These are phyloP conservation scores for Plantago ovata DNA, from an alignment of 257 asterid species.

Conservation along the genomic window DNA sequence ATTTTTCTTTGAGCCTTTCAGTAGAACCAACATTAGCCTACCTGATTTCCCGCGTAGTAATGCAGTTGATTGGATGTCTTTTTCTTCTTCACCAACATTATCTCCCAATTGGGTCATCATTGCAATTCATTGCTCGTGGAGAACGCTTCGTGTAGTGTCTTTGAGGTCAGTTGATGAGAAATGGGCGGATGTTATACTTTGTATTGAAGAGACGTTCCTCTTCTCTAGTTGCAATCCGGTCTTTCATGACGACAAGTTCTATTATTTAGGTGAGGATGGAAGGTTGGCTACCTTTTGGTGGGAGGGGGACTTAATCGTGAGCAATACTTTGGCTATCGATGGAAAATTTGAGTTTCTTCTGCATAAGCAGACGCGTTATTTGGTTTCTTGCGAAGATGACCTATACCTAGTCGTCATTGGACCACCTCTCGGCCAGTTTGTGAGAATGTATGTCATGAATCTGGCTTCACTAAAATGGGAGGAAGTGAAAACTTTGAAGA, in stretches of 20 bases:
- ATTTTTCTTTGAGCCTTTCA: no score
- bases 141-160: not conserved
- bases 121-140: not conserved
- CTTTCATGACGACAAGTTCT: not conserved
- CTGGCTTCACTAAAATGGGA: not conserved
- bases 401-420: not conserved
- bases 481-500: not conserved
- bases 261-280: not conserved
- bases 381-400: constrained; percentile 1
- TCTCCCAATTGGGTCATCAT: not conserved
- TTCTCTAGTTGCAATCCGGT: not conserved
- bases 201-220: no score
- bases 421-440: not conserved
- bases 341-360: not conserved
- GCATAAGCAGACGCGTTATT: not conserved
- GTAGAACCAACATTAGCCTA: not conserved
- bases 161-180: not conserved
- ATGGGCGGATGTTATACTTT: not conserved
- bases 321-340: not conserved
- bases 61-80: not conserved
- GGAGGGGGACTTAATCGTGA: not conserved
- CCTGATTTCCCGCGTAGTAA: not conserved
- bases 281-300: not conserved
- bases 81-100: constrained; percentile 1
- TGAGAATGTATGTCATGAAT: not conserved